Evolutionary conservation across 345 rosid species (phyloP).

Genomic region (Cochlearia excelsa): DNA sequence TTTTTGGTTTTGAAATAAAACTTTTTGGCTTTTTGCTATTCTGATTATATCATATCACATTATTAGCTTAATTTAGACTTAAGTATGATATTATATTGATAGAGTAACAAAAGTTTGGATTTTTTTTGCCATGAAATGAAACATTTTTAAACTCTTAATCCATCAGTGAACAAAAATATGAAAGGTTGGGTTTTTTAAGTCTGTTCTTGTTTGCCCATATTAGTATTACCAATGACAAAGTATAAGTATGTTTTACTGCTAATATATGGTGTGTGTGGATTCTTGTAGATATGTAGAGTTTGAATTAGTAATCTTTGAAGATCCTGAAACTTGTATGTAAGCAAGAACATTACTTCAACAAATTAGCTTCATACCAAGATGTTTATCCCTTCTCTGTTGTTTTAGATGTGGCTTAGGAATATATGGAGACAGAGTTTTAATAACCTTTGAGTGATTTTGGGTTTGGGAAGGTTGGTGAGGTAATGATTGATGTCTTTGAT

Average conservation of each 20-base stretch:
- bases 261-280: background rate
- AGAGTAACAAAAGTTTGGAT: too few species aligned
- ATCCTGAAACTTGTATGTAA: background rate
- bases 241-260: too few species aligned
- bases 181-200: too few species aligned
- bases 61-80: too few species aligned
- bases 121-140: too few species aligned
- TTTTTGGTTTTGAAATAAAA: background rate
- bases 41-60: too few species aligned
- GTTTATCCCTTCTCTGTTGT: slow-evolving; percentile 38
- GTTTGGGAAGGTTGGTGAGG: slow-evolving; percentile 90
- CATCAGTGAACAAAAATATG: too few species aligned
- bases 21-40: background rate
- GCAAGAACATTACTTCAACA: background rate
- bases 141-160: too few species aligned
- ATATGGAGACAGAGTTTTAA: slow-evolving; percentile 78
- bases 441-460: slow-evolving; percentile 84
- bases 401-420: slow-evolving; percentile 58
- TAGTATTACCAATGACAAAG: too few species aligned
- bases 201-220: too few species aligned
- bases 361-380: background rate
- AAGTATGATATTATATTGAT: too few species aligned
- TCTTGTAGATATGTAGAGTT: background rate
- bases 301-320: background rate
- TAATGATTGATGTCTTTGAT: slow-evolving; percentile 28